Evolutionary conservation across 371 early-diverging fungal genomes (phyloP).

Genomic region (Capillidium rhysosporum): DNA sequence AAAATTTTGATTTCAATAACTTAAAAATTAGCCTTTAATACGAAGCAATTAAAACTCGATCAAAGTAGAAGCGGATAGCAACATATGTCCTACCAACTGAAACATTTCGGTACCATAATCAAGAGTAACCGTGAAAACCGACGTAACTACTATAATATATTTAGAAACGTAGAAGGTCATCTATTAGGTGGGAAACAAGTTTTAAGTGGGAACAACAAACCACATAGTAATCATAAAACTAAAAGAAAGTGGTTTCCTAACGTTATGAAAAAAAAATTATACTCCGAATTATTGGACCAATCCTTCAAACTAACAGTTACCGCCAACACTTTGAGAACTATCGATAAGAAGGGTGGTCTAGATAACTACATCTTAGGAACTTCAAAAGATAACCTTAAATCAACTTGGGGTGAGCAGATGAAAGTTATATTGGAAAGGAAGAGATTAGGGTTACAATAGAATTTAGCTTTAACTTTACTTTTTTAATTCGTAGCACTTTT

Average conservation of each 20-base stretch:
- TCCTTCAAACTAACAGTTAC: constrained; percentile 41
- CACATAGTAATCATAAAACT: constrained; percentile 57
- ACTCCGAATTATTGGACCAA: constrained; percentile 37
- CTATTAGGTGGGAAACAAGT: constrained; percentile 46
- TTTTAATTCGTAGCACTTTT: too few relatives aligned
- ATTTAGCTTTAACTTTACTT: too few relatives aligned
- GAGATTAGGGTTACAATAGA: not conserved
- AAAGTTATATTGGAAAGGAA: constrained; percentile 14
- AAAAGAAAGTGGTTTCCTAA: constrained; percentile 69
- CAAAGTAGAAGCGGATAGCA: too few relatives aligned
- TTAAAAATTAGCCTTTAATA: too few relatives aligned
- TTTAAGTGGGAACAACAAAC: constrained; percentile 61
- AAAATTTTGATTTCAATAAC: too few relatives aligned
- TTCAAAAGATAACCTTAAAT: constrained; percentile 35
- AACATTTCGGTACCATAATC: constrained; percentile 5
- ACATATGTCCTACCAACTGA: constrained; percentile 5
- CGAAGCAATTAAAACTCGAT: too few relatives aligned
- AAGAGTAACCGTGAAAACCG: constrained; percentile 4
- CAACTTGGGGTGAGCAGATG: constrained; percentile 24
- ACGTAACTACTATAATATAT: constrained; percentile 4
- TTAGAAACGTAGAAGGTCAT: constrained; percentile 24
- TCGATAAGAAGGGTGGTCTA: constrained; percentile 72
- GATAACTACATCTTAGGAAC: constrained; percentile 57
- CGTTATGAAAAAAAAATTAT: constrained; percentile 44
- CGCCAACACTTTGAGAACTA: constrained; percentile 47